These are phyloP conservation scores for Persicaria tinctoria DNA, from an alignment of 148 eudicot species.

Conservation along the genomic window DNA sequence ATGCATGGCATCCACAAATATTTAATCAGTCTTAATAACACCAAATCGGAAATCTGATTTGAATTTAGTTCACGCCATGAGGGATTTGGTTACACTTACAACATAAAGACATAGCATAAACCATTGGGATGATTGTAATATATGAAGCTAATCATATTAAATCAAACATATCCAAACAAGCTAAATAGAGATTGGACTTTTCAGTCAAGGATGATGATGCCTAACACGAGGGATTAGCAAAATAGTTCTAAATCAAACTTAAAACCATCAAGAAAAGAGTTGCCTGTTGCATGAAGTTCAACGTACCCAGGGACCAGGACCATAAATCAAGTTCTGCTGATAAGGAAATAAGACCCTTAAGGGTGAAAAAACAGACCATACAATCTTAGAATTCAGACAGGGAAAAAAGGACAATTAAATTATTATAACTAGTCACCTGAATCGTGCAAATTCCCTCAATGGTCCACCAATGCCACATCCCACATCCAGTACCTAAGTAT, in stretches of 20 bases:
- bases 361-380: background rate
- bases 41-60: background rate
- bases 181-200: background rate
- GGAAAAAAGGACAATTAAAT: background rate
- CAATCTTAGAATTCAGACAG: background rate
- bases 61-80: background rate
- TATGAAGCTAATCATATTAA: background rate
- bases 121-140: background rate
- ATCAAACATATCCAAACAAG: background rate
- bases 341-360: background rate
- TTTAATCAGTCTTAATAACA: background rate
- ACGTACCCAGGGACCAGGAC: background rate
- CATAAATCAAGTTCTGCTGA: background rate
- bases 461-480: slow-evolving; percentile 98
- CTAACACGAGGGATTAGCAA: background rate
- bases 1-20: background rate
- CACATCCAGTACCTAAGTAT: slow-evolving; percentile 76
- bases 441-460: slow-evolving; percentile 73
- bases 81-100: background rate
- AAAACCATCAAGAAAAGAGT: background rate
- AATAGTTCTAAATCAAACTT: background rate
- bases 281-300: background rate
- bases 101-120: background rate
- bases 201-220: background rate
- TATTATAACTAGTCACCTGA: slow-evolving; percentile 37